Percentiles rank a stretch among this genome's conserved stretches.
Evolutionary conservation across 805 yeast genomes (phyloP).

Genomic region (Naumovozyma dairenensis): DNA sequence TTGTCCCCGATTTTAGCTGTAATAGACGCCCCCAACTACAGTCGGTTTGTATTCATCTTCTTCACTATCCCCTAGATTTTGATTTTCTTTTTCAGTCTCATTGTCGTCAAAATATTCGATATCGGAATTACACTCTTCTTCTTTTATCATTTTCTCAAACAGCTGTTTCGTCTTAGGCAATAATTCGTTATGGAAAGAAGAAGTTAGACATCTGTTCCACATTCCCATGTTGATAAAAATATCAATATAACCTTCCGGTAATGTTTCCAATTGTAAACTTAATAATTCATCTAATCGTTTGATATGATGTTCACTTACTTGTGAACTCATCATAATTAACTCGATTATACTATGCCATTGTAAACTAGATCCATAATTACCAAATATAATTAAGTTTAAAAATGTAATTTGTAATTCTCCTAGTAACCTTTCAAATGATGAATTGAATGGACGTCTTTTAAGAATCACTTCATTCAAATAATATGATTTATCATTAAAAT

Average conservation of each 20-base stretch:
- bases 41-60: slow-evolving; percentile 16
- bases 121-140: too few relatives aligned
- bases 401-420: slow-evolving; percentile 50
- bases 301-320: slow-evolving; percentile 5
- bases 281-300: slow-evolving; percentile 13
- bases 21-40: slow-evolving; percentile 13
- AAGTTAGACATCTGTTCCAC: slow-evolving; percentile 13
- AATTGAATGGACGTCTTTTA: slow-evolving; percentile 19
- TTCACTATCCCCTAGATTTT: slow-evolving; percentile 4
- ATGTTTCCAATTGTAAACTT: slow-evolving; percentile 10
- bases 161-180: slow-evolving; percentile 3
- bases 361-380: slow-evolving; percentile 51
- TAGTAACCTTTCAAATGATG: slow-evolving; percentile 26
- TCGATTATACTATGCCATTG: slow-evolving; percentile 53
- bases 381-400: slow-evolving; percentile 40
- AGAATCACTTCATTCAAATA: slow-evolving; percentile 34
- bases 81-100: slow-evolving; percentile 2
- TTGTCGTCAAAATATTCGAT: background rate
- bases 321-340: slow-evolving; percentile 23
- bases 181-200: slow-evolving; percentile 9
- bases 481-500: slow-evolving; percentile 55
- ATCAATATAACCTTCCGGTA: slow-evolving; percentile 21
- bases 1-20: too few relatives aligned
- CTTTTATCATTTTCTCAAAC: slow-evolving; percentile 2
- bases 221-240: slow-evolving; percentile 13